Conservation (phyloP, 192 early-diverging fungal species). For the Dissophora globulifera region DNA sequence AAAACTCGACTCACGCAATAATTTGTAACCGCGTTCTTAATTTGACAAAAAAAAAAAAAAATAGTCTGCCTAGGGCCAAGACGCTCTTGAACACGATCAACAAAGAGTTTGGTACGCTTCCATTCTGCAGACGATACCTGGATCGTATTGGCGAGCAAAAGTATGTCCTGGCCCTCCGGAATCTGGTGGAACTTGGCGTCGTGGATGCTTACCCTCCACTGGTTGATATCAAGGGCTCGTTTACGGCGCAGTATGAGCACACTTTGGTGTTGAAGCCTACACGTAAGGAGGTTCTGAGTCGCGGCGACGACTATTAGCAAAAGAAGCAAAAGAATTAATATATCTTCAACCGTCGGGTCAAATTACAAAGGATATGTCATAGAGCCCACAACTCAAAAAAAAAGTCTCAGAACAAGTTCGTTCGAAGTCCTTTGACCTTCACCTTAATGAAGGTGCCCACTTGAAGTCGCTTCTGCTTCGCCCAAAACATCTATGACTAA, state of each 20-base stretch:
- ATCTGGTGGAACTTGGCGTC: constrained; percentile 84
- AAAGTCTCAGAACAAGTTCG: not conserved
- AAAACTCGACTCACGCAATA: not conserved
- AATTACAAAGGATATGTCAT: no score
- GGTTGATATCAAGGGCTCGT: constrained; percentile 83
- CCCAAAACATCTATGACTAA: no score
- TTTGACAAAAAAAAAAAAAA: not conserved
- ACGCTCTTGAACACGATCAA: constrained; percentile 82
- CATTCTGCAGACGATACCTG: constrained; percentile 95
- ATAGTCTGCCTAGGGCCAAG: constrained; percentile 79
- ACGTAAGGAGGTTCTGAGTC: constrained; percentile 78
- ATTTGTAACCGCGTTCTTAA: not conserved
- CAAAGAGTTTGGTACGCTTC: constrained; percentile 92
- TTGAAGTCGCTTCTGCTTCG: no score
- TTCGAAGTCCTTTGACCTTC: no score
- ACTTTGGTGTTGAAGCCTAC: constrained; percentile 91
- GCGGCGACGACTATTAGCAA: constrained; percentile 56
- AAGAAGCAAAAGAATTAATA: not conserved
- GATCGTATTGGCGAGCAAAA: constrained; percentile 94
- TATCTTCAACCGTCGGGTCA: no score
- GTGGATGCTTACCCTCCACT: constrained; percentile 92
- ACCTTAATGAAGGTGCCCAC: no score
- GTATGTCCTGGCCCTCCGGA: constrained; percentile 87
- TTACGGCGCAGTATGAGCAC: constrained; percentile 98
- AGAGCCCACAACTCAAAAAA: no score